Evolutionary conservation across 2,329 filamentous ascomycete species (phyloP).

Genomic region (Penicillium sp.): DNA sequence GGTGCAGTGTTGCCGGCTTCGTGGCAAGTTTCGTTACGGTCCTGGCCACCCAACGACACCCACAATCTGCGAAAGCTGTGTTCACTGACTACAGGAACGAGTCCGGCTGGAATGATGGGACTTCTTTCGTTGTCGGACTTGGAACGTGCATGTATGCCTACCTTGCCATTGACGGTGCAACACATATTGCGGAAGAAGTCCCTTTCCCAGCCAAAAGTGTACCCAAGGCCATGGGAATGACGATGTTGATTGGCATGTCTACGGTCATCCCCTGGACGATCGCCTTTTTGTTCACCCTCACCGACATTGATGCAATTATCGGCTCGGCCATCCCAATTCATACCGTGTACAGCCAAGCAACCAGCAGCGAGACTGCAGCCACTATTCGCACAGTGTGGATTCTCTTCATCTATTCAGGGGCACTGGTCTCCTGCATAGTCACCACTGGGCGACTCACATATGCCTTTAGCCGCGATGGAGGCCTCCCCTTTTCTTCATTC

Average conservation of each 20-base stretch:
- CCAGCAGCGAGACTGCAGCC: constrained; percentile 10
- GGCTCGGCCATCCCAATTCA: constrained; percentile 19
- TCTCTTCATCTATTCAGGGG: constrained; percentile 44
- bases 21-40: constrained; percentile 30
- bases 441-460: constrained; percentile 11
- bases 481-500: constrained; percentile 15
- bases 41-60: constrained; percentile 14
- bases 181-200: constrained; percentile 26
- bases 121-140: constrained; percentile 23
- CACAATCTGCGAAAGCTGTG: constrained; percentile 11
- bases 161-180: constrained; percentile 23
- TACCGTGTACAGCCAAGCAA: constrained; percentile 20
- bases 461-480: constrained; percentile 12
- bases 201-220: constrained; percentile 20
- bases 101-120: constrained; percentile 28
- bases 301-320: constrained; percentile 16
- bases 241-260: constrained; percentile 18
- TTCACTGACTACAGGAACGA: constrained; percentile 18
- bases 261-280: constrained; percentile 20
- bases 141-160: constrained; percentile 29
- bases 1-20: constrained; percentile 17
- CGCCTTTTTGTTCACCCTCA: constrained; percentile 21
- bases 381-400: constrained; percentile 21
- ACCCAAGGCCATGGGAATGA: constrained; percentile 21
- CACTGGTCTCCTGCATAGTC: constrained; percentile 14